Evolutionary conservation across 139 green algal species (phyloP).

Genomic region (Spirogloea muscicola): DNA sequence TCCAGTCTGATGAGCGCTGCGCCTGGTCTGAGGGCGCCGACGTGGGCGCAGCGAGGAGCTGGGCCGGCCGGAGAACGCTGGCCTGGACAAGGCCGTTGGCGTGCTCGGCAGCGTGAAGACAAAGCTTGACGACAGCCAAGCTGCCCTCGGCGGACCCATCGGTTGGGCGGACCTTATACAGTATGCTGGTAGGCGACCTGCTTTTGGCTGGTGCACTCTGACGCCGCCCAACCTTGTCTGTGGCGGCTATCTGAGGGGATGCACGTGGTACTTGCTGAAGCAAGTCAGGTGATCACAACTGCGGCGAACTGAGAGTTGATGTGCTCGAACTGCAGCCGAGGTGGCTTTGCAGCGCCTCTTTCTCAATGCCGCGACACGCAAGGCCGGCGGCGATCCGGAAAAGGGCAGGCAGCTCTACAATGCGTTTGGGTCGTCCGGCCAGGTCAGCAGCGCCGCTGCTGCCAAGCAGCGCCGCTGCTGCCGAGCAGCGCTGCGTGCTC

Average conservation of each 20-base stretch:
- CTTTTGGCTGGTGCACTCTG: too few relatives aligned
- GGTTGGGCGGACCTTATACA: slow-evolving; percentile 37
- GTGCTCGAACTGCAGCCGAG: slow-evolving; percentile 10
- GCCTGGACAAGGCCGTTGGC: slow-evolving; percentile 22
- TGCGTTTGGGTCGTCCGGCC: slow-evolving; percentile 30
- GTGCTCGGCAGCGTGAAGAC: slow-evolving; percentile 28
- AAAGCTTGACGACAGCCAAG: slow-evolving; percentile 17
- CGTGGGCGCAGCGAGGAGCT: slow-evolving; percentile 29
- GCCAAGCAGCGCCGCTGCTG: background rate
- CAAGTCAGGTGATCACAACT: background rate
- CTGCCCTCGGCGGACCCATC: slow-evolving; percentile 15
- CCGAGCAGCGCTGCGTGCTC: background rate
- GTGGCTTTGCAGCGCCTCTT: slow-evolving; percentile 25
- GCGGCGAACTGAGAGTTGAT: background rate
- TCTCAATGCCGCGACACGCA: slow-evolving; percentile 12
- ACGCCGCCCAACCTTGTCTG: too few relatives aligned
- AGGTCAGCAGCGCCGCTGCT: background rate
- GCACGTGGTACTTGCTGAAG: too few relatives aligned
- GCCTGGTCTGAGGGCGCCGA: background rate
- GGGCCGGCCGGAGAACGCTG: slow-evolving; percentile 24
- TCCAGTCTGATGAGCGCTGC: background rate
- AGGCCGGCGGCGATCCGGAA: slow-evolving; percentile 24
- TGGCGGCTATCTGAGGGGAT: too few relatives aligned
- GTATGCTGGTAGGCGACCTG: slow-evolving; percentile 19
- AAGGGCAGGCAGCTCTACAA: slow-evolving; percentile 19